These are phyloP conservation scores for Gigaspora rosea DNA, from an alignment of 192 early-diverging fungal genomes.

Conservation along the genomic window DNA sequence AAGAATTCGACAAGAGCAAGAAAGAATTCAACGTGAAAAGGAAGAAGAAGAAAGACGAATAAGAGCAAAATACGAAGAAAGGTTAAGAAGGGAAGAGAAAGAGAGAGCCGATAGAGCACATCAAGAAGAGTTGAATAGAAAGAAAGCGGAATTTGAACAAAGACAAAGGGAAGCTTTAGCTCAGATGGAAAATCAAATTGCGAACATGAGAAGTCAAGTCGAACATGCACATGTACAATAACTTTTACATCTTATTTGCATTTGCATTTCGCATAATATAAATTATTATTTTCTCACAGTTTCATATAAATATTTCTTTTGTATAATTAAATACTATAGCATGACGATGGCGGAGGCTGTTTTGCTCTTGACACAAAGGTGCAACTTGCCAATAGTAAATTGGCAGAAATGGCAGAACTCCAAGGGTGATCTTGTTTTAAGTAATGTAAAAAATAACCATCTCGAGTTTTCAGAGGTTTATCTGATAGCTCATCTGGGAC, in stretches of 20 bases:
- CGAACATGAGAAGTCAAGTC: too few relatives aligned
- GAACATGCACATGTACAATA: too few relatives aligned
- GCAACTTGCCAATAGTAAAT: constrained; percentile 12
- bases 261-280: neutral
- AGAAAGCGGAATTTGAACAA: neutral
- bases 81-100: constrained; percentile 2
- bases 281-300: constrained; percentile 7
- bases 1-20: neutral
- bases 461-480: constrained; percentile 12
- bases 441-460: constrained; percentile 2
- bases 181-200: neutral
- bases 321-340: constrained; percentile 15
- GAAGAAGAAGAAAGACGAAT: constrained; percentile 6
- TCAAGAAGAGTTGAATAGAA: neutral
- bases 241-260: too few relatives aligned
- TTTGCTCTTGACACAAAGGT: constrained; percentile 27
- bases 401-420: constrained; percentile 22
- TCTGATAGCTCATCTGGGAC: constrained; percentile 12
- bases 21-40: constrained; percentile 11
- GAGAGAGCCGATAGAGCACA: neutral
- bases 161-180: neutral
- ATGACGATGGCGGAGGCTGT: neutral
- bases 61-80: constrained; percentile 15
- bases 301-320: neutral
- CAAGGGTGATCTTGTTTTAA: constrained; percentile 17